Conservation (phyloP, 2,329 filamentous ascomycete genomes). For the Tolypocladium sp. region DNA sequence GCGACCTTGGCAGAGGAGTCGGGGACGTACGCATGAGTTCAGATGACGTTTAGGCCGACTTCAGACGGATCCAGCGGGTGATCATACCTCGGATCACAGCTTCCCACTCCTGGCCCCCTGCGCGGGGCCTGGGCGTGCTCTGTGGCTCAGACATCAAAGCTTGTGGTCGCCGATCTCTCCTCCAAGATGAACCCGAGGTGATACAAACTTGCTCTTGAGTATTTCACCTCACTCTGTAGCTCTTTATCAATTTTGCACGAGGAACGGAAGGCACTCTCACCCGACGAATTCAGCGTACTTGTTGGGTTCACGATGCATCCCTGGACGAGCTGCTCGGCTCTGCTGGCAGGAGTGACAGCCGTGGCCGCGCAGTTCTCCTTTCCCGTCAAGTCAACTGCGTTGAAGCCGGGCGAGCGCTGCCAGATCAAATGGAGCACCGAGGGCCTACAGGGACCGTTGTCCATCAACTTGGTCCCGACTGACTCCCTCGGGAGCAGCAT, state of each 20-base stretch:
- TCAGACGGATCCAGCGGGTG: background rate
- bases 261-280: background rate
- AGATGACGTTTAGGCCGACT: background rate
- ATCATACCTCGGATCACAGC: background rate
- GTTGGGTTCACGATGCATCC: background rate
- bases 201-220: no score
- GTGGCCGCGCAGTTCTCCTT: background rate
- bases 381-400: background rate
- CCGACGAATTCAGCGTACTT: background rate
- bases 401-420: conserved; percentile 6
- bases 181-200: no score
- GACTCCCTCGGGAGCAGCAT: conserved; percentile 7
- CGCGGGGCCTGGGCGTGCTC: background rate
- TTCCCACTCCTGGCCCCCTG: background rate
- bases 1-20: background rate
- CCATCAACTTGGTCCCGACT: conserved; percentile 11
- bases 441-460: conserved; percentile 10
- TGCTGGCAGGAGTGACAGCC: background rate
- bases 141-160: background rate
- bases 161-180: background rate
- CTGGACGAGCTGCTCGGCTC: background rate
- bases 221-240: background rate
- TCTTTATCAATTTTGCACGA: background rate
- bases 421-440: conserved; percentile 11
- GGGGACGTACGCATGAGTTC: background rate